Percentiles rank a stretch among this genome's conserved stretches.
Evolutionary conservation across 805 yeast genomes (phyloP).

Genomic region (Candida argentea): DNA sequence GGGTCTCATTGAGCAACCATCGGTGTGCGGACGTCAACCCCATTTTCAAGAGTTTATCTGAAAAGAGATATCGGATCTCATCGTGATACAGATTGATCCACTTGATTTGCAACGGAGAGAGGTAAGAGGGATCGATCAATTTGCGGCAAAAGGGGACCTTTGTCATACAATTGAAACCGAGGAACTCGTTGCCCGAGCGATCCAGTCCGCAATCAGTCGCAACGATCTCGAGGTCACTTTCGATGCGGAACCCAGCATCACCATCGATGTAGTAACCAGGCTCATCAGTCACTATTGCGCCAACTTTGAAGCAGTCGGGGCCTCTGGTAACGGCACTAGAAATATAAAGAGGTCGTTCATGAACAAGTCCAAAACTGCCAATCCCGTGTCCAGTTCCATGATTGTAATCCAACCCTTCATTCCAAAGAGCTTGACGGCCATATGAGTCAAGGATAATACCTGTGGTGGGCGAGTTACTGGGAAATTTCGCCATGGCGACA

Average conservation of each 20-base stretch:
- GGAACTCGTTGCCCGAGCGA: slow-evolving; percentile 19
- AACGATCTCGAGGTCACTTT: slow-evolving; percentile 64
- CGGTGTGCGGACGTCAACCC: slow-evolving; percentile 48
- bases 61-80: slow-evolving; percentile 22
- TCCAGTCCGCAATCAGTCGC: slow-evolving; percentile 28
- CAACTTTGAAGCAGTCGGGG: slow-evolving; percentile 33
- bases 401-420: slow-evolving; percentile 72
- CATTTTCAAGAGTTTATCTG: slow-evolving; percentile 34
- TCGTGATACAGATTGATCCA: slow-evolving; percentile 33
- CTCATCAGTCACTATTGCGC: slow-evolving; percentile 80
- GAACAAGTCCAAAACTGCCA: slow-evolving; percentile 86
- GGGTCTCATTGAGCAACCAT: slow-evolving; percentile 68
- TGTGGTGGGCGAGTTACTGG: slow-evolving; percentile 47
- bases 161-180: slow-evolving; percentile 31
- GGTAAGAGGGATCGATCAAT: slow-evolving; percentile 23
- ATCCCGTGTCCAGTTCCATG: slow-evolving; percentile 99
- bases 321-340: slow-evolving; percentile 42
- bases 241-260: slow-evolving; percentile 84
- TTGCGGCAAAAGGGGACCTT: slow-evolving; percentile 30
- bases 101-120: slow-evolving; percentile 18
- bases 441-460: slow-evolving; percentile 72
- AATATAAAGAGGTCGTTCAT: slow-evolving; percentile 88
- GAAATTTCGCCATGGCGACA: slow-evolving; percentile 70
- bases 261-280: slow-evolving; percentile 92
- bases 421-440: slow-evolving; percentile 78